These are phyloP conservation scores for Penicillium brasilianum DNA, from an alignment of 2,329 filamentous ascomycete genomes.

Conservation along the genomic window DNA sequence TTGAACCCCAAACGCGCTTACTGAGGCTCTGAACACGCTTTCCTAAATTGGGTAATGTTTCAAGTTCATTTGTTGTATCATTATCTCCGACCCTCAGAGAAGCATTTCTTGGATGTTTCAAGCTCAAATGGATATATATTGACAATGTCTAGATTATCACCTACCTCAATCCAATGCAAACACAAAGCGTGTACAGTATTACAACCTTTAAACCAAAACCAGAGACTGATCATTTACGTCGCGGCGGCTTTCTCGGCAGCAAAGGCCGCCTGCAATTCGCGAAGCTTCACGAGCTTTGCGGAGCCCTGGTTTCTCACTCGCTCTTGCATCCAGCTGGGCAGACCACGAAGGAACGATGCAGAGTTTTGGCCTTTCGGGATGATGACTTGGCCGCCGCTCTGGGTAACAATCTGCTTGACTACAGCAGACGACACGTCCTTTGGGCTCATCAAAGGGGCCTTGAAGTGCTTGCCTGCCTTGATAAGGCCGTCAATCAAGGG, in stretches of 20 bases:
- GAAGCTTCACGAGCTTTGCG: not conserved
- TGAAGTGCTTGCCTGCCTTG: not conserved
- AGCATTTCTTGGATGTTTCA: not conserved
- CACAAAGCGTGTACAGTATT: not conserved
- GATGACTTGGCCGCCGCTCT: slow-evolving; percentile 4
- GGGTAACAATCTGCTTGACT: not conserved
- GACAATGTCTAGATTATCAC: not conserved
- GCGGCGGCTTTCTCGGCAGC: not conserved
- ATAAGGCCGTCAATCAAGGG: slow-evolving; percentile 44
- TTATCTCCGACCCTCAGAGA: not conserved
- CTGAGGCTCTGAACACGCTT: not conserved
- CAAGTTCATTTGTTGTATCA: not conserved
- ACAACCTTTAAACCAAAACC: not conserved
- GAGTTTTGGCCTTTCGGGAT: not conserved
- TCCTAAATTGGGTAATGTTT: not conserved
- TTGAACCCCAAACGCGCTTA: not conserved
- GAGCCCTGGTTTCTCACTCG: not conserved
- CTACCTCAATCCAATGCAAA: not conserved
- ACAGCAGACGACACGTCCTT: slow-evolving; percentile 2
- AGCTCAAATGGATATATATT: not conserved
- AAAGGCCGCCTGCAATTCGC: not conserved
- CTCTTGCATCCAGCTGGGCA: slow-evolving; percentile 2
- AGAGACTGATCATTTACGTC: not conserved
- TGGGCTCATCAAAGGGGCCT: not conserved
- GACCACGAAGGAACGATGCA: not conserved